These are phyloP conservation scores for Sporothrix sp. DNA, from an alignment of 2,329 filamentous ascomycete genomes.

Conservation along the genomic window DNA sequence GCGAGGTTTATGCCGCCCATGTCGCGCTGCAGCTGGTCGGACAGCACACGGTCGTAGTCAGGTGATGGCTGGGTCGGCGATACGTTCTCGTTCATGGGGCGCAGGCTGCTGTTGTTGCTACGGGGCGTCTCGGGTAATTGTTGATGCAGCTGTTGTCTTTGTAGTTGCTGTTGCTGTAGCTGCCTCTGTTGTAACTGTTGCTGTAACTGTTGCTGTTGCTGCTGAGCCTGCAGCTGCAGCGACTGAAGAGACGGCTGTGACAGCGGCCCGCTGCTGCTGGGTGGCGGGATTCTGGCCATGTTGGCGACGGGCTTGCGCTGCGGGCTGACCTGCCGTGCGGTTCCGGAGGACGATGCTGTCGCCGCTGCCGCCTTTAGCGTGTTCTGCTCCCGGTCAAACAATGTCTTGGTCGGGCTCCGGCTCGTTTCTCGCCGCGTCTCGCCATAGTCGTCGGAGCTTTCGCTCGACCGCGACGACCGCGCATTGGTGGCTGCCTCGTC, in stretches of 20 bases:
- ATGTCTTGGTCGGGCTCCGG: slow-evolving; percentile 44
- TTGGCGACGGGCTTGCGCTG: slow-evolving; percentile 45
- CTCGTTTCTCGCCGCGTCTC: slow-evolving; percentile 42
- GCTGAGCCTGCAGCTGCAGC: neutral
- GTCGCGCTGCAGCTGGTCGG: slow-evolving; percentile 54
- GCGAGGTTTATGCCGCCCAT: slow-evolving; percentile 47
- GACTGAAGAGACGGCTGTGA: slow-evolving; percentile 44
- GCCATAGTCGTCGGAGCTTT: slow-evolving; percentile 40
- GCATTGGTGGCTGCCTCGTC: slow-evolving; percentile 75
- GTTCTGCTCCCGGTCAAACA: slow-evolving; percentile 35
- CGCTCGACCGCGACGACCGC: slow-evolving; percentile 46
- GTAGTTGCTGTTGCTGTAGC: slow-evolving; percentile 8
- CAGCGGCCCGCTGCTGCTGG: slow-evolving; percentile 8
- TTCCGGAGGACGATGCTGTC: slow-evolving; percentile 22
- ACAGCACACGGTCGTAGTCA: slow-evolving; percentile 51
- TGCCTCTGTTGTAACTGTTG: slow-evolving; percentile 1
- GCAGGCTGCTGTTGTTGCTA: slow-evolving; percentile 24
- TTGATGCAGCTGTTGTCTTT: slow-evolving; percentile 24
- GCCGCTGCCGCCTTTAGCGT: slow-evolving; percentile 44
- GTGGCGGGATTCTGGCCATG: slow-evolving; percentile 12
- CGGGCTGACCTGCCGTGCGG: slow-evolving; percentile 49
- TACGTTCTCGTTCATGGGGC: slow-evolving; percentile 34
- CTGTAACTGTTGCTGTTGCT: slow-evolving; percentile 13
- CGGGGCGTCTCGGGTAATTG: slow-evolving; percentile 19
- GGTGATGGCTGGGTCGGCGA: slow-evolving; percentile 40